Evolutionary conservation across 257 asterid species (phyloP).

Genomic region (Nicotiana benthamiana): DNA sequence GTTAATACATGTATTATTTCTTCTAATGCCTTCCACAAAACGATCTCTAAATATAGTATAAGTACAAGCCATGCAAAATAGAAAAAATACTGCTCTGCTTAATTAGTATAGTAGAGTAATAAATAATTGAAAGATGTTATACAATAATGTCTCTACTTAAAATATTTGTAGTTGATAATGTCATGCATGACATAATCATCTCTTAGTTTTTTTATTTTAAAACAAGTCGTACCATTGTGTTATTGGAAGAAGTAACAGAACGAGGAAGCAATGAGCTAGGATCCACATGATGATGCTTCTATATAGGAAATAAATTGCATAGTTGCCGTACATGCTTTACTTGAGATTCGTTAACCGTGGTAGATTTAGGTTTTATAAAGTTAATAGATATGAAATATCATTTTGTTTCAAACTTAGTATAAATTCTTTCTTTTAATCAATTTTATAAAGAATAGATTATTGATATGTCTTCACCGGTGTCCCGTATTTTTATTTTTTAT

Average conservation of each 20-base stretch:
- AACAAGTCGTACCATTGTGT: background rate
- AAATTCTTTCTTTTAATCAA: too few relatives aligned
- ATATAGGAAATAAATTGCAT: too few relatives aligned
- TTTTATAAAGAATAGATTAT: too few relatives aligned
- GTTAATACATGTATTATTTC: too few relatives aligned
- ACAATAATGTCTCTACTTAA: background rate
- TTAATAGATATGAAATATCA: too few relatives aligned
- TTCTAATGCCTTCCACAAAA: too few relatives aligned
- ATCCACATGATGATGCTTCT: background rate
- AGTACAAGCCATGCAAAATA: background rate
- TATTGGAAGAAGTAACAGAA: background rate
- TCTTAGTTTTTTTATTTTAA: background rate
- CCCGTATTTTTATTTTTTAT: too few relatives aligned
- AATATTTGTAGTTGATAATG: background rate
- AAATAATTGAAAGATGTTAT: background rate
- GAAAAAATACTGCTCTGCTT: background rate
- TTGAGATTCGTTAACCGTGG: too few relatives aligned
- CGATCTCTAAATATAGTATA: background rate
- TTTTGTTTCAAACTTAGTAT: too few relatives aligned
- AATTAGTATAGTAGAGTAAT: background rate
- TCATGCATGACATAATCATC: slow-evolving; percentile 10
- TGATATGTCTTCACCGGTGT: too few relatives aligned
- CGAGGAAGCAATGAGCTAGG: slow-evolving; percentile 3
- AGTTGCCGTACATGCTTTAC: too few relatives aligned
- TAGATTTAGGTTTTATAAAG: too few relatives aligned